A percentile compares a stretch with the other conserved stretches of the same genome.
Conservation (phyloP, 108 stramenopile species). For the Stephanodiscus minutulus region DNA sequence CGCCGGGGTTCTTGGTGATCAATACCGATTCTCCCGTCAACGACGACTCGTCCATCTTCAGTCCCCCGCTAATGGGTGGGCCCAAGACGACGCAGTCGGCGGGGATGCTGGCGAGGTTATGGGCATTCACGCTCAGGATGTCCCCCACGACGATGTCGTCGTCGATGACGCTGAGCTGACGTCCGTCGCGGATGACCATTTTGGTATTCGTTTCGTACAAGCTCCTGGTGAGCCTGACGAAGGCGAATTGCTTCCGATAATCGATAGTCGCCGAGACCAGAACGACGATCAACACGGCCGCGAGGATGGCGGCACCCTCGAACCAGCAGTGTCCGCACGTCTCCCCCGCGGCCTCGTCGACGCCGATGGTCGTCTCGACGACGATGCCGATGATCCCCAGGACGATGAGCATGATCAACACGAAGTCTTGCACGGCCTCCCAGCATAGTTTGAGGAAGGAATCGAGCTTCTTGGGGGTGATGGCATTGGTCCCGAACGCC, state of each 20-base stretch:
- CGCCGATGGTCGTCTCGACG: slow-evolving; percentile 68
- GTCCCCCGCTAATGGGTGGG: slow-evolving; percentile 68
- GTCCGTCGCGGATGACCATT: slow-evolving; percentile 85
- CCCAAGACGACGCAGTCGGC: slow-evolving; percentile 95
- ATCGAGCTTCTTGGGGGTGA: slow-evolving; percentile 75
- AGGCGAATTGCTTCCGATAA: slow-evolving; percentile 94
- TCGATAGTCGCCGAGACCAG: slow-evolving; percentile 92
- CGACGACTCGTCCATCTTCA: slow-evolving; percentile 90
- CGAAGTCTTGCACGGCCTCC: slow-evolving; percentile 94
- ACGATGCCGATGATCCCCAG: slow-evolving; percentile 86
- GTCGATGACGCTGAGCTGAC: slow-evolving; percentile 69
- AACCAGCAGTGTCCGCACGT: slow-evolving; percentile 85
- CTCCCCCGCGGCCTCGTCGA: slow-evolving; percentile 70
- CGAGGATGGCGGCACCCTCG: slow-evolving; percentile 92
- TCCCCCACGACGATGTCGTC: slow-evolving; percentile 98
- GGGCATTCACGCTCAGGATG: slow-evolving; percentile 89
- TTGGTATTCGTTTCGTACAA: slow-evolving; percentile 83
- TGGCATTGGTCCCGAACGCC: slow-evolving; percentile 76
- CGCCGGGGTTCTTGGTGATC: slow-evolving; percentile 82
- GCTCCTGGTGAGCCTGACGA: slow-evolving; percentile 80
- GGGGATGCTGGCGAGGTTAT: slow-evolving; percentile 84
- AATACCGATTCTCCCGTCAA: slow-evolving; percentile 95
- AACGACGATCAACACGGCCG: slow-evolving; percentile 89
- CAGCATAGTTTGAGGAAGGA: slow-evolving; percentile 82
- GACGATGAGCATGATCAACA: slow-evolving; percentile 89